Conservation (phyloP, 768 basidiomycete species). For the Rossbeevera mucosa region DNA sequence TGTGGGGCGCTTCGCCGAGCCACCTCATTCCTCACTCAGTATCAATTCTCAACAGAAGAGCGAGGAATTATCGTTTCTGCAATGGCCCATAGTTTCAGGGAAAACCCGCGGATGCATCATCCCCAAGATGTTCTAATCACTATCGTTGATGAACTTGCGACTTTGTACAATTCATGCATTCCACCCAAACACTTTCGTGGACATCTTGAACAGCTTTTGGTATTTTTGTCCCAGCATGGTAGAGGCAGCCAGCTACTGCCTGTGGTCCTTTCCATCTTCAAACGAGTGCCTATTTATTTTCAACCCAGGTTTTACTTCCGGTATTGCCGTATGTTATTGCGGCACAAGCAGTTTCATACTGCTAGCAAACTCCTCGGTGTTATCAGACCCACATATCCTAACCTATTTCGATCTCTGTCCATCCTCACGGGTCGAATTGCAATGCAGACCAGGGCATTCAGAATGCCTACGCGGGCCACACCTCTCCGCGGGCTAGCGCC, state of each 20-base stretch:
- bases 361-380: conserved; percentile 32
- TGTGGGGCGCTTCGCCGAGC: conserved; percentile 26
- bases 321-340: conserved; percentile 37
- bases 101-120: conserved; percentile 29
- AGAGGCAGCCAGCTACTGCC: conserved; percentile 35
- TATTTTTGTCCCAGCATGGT: conserved; percentile 35
- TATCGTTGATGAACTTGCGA: conserved; percentile 34
- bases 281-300: conserved; percentile 36
- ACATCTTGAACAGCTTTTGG: conserved; percentile 42
- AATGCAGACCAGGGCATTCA: conserved; percentile 8
- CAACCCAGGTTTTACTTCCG: conserved; percentile 35
- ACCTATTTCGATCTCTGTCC: conserved; percentile 9
- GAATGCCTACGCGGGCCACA: background rate
- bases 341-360: conserved; percentile 34
- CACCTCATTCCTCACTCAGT: conserved; percentile 32
- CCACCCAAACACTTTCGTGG: conserved; percentile 40
- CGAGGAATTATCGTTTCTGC: conserved; percentile 36
- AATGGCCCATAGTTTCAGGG: conserved; percentile 37
- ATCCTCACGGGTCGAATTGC: conserved; percentile 2
- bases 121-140: conserved; percentile 28
- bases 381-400: conserved; percentile 15
- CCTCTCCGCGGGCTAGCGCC: conserved; percentile 6
- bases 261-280: conserved; percentile 39
- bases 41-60: conserved; percentile 28
- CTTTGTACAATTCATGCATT: conserved; percentile 32